Conservation (phyloP, 2,329 filamentous ascomycete species). For the Botrytis sinoallii region DNA sequence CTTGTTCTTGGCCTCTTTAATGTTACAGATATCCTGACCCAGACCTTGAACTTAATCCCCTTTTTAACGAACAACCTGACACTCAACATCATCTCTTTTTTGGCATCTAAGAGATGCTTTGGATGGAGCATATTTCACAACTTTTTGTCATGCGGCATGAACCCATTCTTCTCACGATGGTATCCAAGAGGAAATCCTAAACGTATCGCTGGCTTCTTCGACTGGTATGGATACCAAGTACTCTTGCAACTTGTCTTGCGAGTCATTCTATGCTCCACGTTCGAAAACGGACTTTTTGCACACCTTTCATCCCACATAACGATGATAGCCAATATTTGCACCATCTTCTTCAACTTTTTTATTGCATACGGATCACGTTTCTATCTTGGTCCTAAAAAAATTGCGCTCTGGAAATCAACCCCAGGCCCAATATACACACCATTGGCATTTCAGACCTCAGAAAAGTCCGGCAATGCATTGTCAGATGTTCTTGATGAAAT, state of each 20-base stretch:
- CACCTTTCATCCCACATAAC: constrained; percentile 24
- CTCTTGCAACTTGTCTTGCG: constrained; percentile 54
- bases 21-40: constrained; percentile 3
- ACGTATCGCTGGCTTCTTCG: constrained; percentile 57
- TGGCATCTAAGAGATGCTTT: constrained; percentile 24
- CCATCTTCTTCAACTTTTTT: constrained; percentile 46
- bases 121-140: constrained; percentile 49
- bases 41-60: not conserved
- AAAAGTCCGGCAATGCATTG: constrained; percentile 43
- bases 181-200: constrained; percentile 48
- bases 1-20: constrained; percentile 25
- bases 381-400: constrained; percentile 38
- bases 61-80: not conserved
- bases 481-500: constrained; percentile 39
- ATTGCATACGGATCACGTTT: constrained; percentile 20
- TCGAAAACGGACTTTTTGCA: constrained; percentile 26
- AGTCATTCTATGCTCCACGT: constrained; percentile 43
- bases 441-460: constrained; percentile 26
- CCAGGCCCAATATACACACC: constrained; percentile 29
- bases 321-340: constrained; percentile 50
- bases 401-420: constrained; percentile 48
- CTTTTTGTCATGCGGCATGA: constrained; percentile 62
- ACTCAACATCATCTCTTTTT: not conserved
- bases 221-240: constrained; percentile 65
- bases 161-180: constrained; percentile 55